Conservation (phyloP, 768 basidiomycete genomes). For the Sutorius australiensis region DNA sequence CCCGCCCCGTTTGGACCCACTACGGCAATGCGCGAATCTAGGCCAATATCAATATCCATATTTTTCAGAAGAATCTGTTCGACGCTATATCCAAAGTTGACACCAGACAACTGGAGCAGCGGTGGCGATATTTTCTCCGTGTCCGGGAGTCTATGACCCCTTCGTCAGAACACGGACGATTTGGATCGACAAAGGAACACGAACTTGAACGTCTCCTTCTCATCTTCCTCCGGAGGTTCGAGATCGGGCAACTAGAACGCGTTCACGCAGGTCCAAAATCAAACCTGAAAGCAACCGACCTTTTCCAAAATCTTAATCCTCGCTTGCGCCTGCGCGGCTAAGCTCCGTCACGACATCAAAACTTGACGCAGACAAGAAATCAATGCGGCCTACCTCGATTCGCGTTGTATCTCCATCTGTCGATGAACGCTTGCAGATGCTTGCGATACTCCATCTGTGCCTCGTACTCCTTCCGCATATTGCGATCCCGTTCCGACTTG, state of each 20-base stretch:
- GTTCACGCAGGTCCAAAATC: background rate
- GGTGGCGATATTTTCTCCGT: slow-evolving; percentile 98
- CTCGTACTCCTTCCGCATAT: slow-evolving; percentile 92
- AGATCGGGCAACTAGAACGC: slow-evolving; percentile 75
- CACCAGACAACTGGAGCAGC: slow-evolving; percentile 85
- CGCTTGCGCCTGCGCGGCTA: slow-evolving; percentile 83
- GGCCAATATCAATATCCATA: slow-evolving; percentile 85
- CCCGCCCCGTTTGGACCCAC: slow-evolving; percentile 95
- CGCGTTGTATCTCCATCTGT: slow-evolving; percentile 97
- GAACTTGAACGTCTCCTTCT: slow-evolving; percentile 88
- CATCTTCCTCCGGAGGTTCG: slow-evolving; percentile 88
- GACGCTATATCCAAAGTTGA: slow-evolving; percentile 80
- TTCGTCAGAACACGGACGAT: background rate
- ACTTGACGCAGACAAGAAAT: background rate
- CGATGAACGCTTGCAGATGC: slow-evolving; percentile 96
- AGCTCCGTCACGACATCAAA: slow-evolving; percentile 5
- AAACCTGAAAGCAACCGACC: slow-evolving; percentile 32
- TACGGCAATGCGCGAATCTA: slow-evolving; percentile 94
- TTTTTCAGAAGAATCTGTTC: slow-evolving; percentile 74
- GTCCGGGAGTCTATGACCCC: slow-evolving; percentile 71
- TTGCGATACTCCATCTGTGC: slow-evolving; percentile 93
- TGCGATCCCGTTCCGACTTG: slow-evolving; percentile 90
- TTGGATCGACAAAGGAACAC: slow-evolving; percentile 2
- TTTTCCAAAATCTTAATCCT: slow-evolving; percentile 78
- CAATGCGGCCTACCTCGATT: slow-evolving; percentile 61